These are phyloP conservation scores for Rusavskia elegans DNA, from an alignment of 495 filamentous ascomycete species.

Conservation along the genomic window DNA sequence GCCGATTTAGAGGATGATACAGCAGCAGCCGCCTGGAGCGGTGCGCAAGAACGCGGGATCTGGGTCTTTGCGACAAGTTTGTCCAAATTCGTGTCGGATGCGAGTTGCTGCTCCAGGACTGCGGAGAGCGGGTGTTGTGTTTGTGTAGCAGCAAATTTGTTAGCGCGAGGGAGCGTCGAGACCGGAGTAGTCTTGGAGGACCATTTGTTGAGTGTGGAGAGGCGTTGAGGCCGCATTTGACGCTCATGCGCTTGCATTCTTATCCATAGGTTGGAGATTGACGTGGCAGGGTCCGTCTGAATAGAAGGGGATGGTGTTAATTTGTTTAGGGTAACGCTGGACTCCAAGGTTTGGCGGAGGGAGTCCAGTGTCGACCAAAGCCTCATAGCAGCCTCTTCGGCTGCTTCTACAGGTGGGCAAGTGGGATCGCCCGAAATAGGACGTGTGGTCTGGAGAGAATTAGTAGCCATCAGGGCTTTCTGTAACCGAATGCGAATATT, in stretches of 20 bases:
- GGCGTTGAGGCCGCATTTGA: slow-evolving; percentile 26
- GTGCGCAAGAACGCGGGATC: slow-evolving; percentile 57
- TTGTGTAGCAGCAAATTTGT: slow-evolving; percentile 27
- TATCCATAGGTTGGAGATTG: slow-evolving; percentile 51
- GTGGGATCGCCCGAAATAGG: slow-evolving; percentile 4
- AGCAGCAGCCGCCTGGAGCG: slow-evolving; percentile 38
- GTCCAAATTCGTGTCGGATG: slow-evolving; percentile 33
- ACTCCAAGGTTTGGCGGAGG: slow-evolving; percentile 34
- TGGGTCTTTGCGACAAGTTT: slow-evolving; percentile 50
- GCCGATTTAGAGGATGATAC: slow-evolving; percentile 16
- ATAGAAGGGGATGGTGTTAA: slow-evolving; percentile 40
- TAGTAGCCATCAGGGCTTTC: slow-evolving; percentile 68
- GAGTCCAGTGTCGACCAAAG: slow-evolving; percentile 73
- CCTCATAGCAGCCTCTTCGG: slow-evolving; percentile 73
- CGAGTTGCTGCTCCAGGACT: slow-evolving; percentile 58
- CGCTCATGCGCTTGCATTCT: slow-evolving; percentile 53
- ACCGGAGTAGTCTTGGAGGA: slow-evolving; percentile 32
- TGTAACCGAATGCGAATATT: slow-evolving; percentile 82
- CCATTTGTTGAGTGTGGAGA: slow-evolving; percentile 30
- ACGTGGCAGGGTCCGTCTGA: slow-evolving; percentile 28
- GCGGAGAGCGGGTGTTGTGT: slow-evolving; percentile 48
- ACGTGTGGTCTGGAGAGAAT: slow-evolving; percentile 43
- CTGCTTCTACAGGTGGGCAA: slow-evolving; percentile 43
- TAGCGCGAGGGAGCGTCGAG: slow-evolving; percentile 20
- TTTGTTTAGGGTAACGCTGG: slow-evolving; percentile 19